Evolutionary conservation across 768 basidiomycete genomes (phyloP), one percentile per base, ranked within the genome.

Genomic region (Gymnopilus junonius): DNA sequence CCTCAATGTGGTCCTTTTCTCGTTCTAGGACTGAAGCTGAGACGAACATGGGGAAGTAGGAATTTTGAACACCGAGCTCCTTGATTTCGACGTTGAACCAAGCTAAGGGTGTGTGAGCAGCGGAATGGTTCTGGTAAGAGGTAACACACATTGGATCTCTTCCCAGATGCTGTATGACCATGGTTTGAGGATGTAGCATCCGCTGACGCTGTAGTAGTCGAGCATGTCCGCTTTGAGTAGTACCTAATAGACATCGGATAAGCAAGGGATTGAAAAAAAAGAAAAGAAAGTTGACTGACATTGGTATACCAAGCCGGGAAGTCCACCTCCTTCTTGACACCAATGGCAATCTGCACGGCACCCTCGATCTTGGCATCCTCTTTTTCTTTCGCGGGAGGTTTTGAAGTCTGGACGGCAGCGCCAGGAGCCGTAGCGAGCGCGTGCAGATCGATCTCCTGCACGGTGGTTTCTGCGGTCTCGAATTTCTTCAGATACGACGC

Each of bases 31-130:
- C 93, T 60, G 93, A 94, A 61, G 85, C 77, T 0, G 95, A 96
- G 34, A 99, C 92, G 70, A 99, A 99, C 94, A 99, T 98, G 3
- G 97, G 97, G 85, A 99, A 99, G 74, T 98, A 99, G 4, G 94
- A 90, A 74, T 99, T 98, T 75, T 97, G 93, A 17, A 99, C 97
- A 48, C 91, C 97, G 73, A 98, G 85, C 67, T 92, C 92, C 78
- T 93, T 95, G 82, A 99, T 99, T 70, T 90, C 82, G 39, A 78
- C 77, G 76, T 99, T 92, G 82, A 99, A 99, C 95, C 95, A 99
- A 59, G 85, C 93, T 95, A 71, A n/a, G 10, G n/a, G 21, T 20
- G 35, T n/a, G 55, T 53, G 58, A 31, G 65, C 25, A 3, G 15
- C 12, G 27, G 27, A 32, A n/a, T n/a, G 23, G 55, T 35, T 11